These are phyloP conservation scores for Colletotrichum spinosum DNA, from an alignment of 2,329 filamentous ascomycete genomes.

Conservation along the genomic window DNA sequence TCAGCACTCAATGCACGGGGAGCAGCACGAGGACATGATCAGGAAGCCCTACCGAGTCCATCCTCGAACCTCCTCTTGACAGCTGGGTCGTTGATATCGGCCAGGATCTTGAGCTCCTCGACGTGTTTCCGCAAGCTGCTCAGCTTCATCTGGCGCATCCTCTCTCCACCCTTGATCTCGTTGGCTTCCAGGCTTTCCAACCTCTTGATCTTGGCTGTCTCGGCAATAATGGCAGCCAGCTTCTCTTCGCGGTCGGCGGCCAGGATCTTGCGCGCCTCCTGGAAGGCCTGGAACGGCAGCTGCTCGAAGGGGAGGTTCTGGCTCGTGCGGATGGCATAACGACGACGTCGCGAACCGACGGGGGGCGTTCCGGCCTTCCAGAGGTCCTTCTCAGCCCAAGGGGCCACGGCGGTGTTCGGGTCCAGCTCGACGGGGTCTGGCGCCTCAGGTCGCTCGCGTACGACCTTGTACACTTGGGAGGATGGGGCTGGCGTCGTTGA, in stretches of 20 bases:
- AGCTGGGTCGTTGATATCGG: conserved; percentile 93
- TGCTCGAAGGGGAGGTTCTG: conserved; percentile 87
- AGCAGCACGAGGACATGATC: conserved; percentile 1
- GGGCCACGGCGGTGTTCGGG: conserved; percentile 75
- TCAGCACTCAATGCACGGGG: conserved; percentile 17
- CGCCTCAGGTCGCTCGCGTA: conserved; percentile 37
- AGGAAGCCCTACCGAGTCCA: conserved; percentile 74
- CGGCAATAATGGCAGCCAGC: conserved; percentile 75
- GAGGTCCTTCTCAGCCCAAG: conserved; percentile 74
- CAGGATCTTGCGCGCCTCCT: conserved; percentile 90
- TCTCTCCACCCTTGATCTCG: conserved; percentile 70
- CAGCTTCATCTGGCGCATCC: conserved; percentile 74
- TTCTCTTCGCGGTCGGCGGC: conserved; percentile 85
- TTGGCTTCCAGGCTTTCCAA: conserved; percentile 70
- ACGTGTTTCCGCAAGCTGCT: conserved; percentile 77
- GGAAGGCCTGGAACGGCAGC: conserved; percentile 96
- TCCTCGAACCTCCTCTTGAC: conserved; percentile 97
- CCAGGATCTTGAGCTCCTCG: conserved; percentile 85
- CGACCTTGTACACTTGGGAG: conserved; percentile 43
- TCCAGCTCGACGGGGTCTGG: conserved; percentile 62
- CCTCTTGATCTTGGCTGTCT: conserved; percentile 75
- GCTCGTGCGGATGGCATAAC: conserved; percentile 75
- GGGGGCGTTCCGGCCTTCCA: conserved; percentile 76
- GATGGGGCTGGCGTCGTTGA: conserved; percentile 49
- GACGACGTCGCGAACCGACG: conserved; percentile 86